Conservation (phyloP, 2,329 filamentous ascomycete genomes). For the Phialemoniopsis sp. region DNA sequence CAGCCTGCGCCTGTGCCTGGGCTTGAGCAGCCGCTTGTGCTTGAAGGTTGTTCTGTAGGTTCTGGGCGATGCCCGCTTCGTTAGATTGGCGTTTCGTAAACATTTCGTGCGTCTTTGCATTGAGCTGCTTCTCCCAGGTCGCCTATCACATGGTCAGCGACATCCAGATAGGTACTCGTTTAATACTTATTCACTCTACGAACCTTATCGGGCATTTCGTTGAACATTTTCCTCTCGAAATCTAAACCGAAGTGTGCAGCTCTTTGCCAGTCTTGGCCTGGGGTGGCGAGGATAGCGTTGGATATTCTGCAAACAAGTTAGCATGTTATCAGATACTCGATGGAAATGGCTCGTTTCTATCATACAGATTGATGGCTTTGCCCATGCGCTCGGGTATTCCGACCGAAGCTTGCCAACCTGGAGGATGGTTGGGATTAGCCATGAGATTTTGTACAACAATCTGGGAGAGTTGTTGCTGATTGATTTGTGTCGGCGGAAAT, state of each 20-base stretch:
- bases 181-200: no score
- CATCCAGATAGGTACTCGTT: background rate
- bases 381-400: conserved; percentile 33
- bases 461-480: conserved; percentile 35
- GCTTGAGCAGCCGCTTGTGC: conserved; percentile 22
- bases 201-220: conserved; percentile 44
- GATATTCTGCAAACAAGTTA: conserved; percentile 34
- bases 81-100: conserved; percentile 46
- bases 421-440: conserved; percentile 20
- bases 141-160: conserved; percentile 29
- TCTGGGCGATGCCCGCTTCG: conserved; percentile 24
- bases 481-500: conserved; percentile 9
- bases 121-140: conserved; percentile 45
- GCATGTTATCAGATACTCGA: background rate
- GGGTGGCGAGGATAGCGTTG: conserved; percentile 43
- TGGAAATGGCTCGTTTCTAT: conserved; percentile 6
- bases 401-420: conserved; percentile 34
- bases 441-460: conserved; percentile 22
- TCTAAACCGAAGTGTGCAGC: conserved; percentile 35
- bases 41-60: conserved; percentile 40
- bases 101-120: conserved; percentile 41
- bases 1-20: conserved; percentile 27
- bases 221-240: conserved; percentile 44
- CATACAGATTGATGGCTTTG: conserved; percentile 36
- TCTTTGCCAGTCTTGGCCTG: conserved; percentile 31